Evolutionary conservation across 495 filamentous ascomycete genomes (phyloP), one percentile per base, ranked within the genome.

Genomic region (Clohesyomyces aquaticus): DNA sequence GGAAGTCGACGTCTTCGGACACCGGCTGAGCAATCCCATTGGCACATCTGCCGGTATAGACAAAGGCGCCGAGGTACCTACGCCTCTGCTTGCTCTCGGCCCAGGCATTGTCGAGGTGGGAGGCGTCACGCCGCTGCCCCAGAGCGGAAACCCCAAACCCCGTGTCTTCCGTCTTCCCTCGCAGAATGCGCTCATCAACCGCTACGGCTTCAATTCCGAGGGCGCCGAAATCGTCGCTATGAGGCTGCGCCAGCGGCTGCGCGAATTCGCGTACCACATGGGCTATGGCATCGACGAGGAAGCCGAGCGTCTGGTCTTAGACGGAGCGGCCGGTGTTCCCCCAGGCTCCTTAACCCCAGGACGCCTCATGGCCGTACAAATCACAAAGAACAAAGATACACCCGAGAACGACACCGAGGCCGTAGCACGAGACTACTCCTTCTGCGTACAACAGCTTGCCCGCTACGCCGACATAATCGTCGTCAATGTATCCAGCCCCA

Each of bases 401-500:
- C 83, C 90, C 9, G 91, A 95, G 65, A 79, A 80, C 14, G 91
- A 98, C 73, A 85, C 96, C 42, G 82, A 89, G 26, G 91, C 92
- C 22, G 89, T 98, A 46, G 87, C 83, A 68, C 74, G 77, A 26
- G 94, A 98, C 78, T 96, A 97, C 69, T 87, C 91, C 19, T 87
- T 85, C 70, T 96, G 93, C 68, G 91, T 96, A 0, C 77, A 91
- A 55, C 82, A 85, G 35, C 77, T 98, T 8, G 94, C 85, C 1
- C 83, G 79, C 42, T 98, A 96, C 70, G 91, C 94, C 2, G 94
- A 98, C 70, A 90, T 98, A 29, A 76, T 98, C 3, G 92, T 96
- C 3, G 94, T 98, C 62, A 98, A 98, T 70, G 94, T 98, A 21
- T 96, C 91, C 63, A 93, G 90, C 64, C 94, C 94, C 4, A 98